Base-by-base conservation (phyloP, 1,139 yeast species). In the Chernovozyma sophiae-reginae region DNA sequence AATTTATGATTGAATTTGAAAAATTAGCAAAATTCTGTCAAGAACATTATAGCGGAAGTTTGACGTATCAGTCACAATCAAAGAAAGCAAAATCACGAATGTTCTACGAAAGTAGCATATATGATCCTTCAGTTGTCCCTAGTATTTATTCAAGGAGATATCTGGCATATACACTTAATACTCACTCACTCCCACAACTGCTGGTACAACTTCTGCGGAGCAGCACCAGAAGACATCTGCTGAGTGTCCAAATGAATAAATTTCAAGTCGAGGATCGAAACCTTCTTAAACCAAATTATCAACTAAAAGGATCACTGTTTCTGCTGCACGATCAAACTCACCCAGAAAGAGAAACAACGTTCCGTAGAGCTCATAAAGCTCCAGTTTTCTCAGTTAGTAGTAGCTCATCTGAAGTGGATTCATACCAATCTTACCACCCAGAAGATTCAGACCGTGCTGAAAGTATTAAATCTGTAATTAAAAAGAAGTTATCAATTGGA, bases 1-100 rank as follows among this genome's bases (percentile, higher is more conserved):
- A 65, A 30, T 81, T 86, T 48, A 75, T 89, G 71, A 38, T 60
- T 20, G 54, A 54, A 32, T 56, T 60, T 43, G 59, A 58, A 25
- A 51, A 50, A 37, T 45, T 59, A 19, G 35, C 30, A 17, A 26
- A 24, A 30, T 37, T 32, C 27, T 31, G 34, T 14, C 35, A 31
- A 19, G 24, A 31, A 5, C 31, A 37, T 30, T 37, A 37, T 14
- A 31, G 22, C 16, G 37, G 34, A 10, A 34, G 22, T 26, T 20
- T 23, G 13, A 13, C 26, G 4, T 36, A 32, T 19, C 32, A 24
- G 14, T 18, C 19, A 16, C 33, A 31, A 16, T 26, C 15, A 14
- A 25, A 13, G 13, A 22, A 16, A 31, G 8, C 18, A 29, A 16
- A 31, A 31, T 28, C 19, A 12, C 18, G 25, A 16, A 28, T 34